These are phyloP conservation scores for Wilcoxina mikolae DNA, from an alignment of 495 filamentous ascomycete genomes.

Conservation along the genomic window DNA sequence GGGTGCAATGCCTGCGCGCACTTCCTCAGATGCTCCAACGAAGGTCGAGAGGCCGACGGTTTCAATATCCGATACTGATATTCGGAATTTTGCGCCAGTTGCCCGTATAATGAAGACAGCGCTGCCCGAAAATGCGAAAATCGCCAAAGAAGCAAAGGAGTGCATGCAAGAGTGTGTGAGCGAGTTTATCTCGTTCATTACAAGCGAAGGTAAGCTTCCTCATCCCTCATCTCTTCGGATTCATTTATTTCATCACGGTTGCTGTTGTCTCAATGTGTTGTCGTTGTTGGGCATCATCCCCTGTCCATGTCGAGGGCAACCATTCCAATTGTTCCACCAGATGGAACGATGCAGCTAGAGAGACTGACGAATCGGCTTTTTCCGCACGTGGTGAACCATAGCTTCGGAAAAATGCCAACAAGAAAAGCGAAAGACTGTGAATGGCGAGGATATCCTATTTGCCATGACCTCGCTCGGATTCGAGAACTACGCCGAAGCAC, in stretches of 20 bases:
- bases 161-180: conserved; percentile 99
- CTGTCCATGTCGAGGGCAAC: neutral
- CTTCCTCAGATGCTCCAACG: too few relatives aligned
- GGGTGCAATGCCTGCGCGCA: neutral
- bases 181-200: conserved; percentile 99
- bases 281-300: neutral
- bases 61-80: conserved; percentile 62
- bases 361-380: conserved; percentile 21
- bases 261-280: neutral
- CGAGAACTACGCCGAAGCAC: conserved; percentile 93
- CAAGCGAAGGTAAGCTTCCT: conserved; percentile 67
- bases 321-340: neutral
- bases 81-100: conserved; percentile 78
- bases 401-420: conserved; percentile 98
- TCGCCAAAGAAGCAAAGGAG: conserved; percentile 97
- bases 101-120: conserved; percentile 98
- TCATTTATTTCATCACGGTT: too few relatives aligned
- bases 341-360: neutral
- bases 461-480: conserved; percentile 98
- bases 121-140: conserved; percentile 95
- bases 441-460: conserved; percentile 95
- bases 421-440: conserved; percentile 97
- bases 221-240: neutral
- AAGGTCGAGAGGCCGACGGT: conserved; percentile 5
- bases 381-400: conserved; percentile 30